Base-by-base conservation (phyloP, 164 flowering plant species). In the Malania oleifera region DNA sequence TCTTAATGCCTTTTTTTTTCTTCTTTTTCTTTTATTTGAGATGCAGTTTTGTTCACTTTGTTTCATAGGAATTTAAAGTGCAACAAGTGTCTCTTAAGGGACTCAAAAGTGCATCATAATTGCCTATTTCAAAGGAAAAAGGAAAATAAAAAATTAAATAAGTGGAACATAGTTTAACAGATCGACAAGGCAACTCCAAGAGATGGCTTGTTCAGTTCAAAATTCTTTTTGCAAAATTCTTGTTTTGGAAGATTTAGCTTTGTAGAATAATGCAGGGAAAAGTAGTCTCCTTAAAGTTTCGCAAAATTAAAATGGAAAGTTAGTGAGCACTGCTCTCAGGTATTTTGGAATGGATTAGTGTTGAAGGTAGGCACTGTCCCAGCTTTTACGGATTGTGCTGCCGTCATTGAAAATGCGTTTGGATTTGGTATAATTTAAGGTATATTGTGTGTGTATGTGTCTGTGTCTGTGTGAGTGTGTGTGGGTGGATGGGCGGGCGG, bases 341-440 rank as follows among this genome's bases (percentile, higher is more conserved):
- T 37, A 58, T 41, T 34, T 61, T 67, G 54, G 70, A 35, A 68
- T 68, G 38, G 24, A 62, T 66, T 68, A 23, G 56, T 20, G 2
- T 15, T 14, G 18, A 68, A 68, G 71, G 54, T 20, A 68, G 56
- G 59, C 47, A 61, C 53, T 61, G 52, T 62, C 63, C 22, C 59
- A 35, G 62, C 55, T 62, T 56, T 56, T 26, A 28, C 24, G 57
- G 52, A 52, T 31, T 9, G 5, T 37, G 13, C 34, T 27, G 26
- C 17, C n/a, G n/a, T n/a, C n/a, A n/a, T n/a, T n/a, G n/a, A n/a
- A n/a, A n/a, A n/a, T n/a, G n/a, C n/a, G n/a, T n/a, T n/a, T n/a
- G n/a, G n/a, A n/a, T n/a, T n/a, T n/a, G n/a, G n/a, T n/a, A n/a
- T n/a, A n/a, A n/a, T n/a, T n/a, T n/a, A n/a, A n/a, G n/a, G n/a